phyloP scores from a whole-genome alignment of 306 rosid species.

The Vicia sativa region DNA sequence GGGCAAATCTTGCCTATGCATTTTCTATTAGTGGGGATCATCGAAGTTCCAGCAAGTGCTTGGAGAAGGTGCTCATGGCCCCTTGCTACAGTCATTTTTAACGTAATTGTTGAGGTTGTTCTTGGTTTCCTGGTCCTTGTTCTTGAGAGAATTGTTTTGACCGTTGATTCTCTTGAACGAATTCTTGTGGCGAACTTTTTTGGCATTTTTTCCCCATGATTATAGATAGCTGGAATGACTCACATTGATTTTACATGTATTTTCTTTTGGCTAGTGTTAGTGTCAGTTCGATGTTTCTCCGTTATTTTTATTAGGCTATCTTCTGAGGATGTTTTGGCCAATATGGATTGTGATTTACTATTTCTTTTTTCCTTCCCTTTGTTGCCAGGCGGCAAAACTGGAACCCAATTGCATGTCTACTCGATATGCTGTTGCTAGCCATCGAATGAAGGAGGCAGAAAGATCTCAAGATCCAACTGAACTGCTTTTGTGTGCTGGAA shows the following conservation, averaged over 20 bases:
- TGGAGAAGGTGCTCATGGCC: constrained; percentile 91
- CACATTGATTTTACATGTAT: constrained; percentile 1
- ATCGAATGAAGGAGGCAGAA: constrained; percentile 92
- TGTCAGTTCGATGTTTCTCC: constrained; percentile 5
- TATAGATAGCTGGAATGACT: constrained; percentile 24
- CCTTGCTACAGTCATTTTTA: constrained; percentile 55
- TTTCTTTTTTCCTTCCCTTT: constrained; percentile 16
- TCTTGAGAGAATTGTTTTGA: constrained; percentile 38
- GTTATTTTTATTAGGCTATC: constrained; percentile 1
- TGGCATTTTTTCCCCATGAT: constrained; percentile 9
- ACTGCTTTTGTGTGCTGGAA: constrained; percentile 88
- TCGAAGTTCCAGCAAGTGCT: constrained; percentile 89
- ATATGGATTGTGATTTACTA: constrained; percentile 24
- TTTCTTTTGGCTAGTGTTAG: constrained; percentile 22
- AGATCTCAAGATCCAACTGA: constrained; percentile 91
- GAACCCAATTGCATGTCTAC: constrained; percentile 94
- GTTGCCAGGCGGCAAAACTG: constrained; percentile 78
- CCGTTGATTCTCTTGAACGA: constrained; percentile 26
- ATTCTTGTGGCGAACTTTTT: neutral
- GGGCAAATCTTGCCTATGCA: constrained; percentile 91
- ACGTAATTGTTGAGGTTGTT: constrained; percentile 54
- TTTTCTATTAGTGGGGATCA: constrained; percentile 76
- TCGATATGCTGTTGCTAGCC: constrained; percentile 80
- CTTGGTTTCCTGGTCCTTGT: constrained; percentile 53
- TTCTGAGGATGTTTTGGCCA: constrained; percentile 25